Evolutionary conservation across 495 filamentous ascomycete genomes (phyloP).

Genomic region (Daldinia childiae): DNA sequence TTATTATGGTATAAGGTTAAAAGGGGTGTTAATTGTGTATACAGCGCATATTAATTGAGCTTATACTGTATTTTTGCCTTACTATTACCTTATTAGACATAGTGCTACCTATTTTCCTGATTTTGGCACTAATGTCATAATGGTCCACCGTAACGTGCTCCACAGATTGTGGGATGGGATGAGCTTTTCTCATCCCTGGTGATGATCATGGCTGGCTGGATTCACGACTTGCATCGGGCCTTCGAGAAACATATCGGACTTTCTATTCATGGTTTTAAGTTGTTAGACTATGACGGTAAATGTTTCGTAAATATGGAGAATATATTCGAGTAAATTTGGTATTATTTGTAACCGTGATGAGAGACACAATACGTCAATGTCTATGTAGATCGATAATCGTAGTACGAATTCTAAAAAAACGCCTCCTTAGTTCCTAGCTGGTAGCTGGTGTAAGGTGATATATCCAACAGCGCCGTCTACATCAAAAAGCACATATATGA

Average conservation of each 20-base stretch:
- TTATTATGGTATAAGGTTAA: too few relatives aligned
- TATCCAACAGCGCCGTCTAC: constrained; percentile 25
- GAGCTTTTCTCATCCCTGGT: neutral
- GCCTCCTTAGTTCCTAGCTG: neutral
- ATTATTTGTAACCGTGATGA: neutral
- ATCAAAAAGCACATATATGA: neutral
- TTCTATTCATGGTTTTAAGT: neutral
- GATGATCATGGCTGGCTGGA: neutral
- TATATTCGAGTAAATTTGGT: neutral
- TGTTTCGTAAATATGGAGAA: neutral
- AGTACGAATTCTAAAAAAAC: neutral
- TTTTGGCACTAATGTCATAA: too few relatives aligned
- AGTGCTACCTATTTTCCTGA: too few relatives aligned
- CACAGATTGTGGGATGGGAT: neutral
- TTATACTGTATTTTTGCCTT: too few relatives aligned
- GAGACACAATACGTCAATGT: neutral
- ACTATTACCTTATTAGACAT: too few relatives aligned
- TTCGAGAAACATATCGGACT: neutral
- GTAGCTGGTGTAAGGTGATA: constrained; percentile 8
- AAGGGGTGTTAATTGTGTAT: too few relatives aligned
- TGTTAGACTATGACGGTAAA: neutral
- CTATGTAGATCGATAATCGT: constrained; percentile 2
- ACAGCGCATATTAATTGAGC: too few relatives aligned
- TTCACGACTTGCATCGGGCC: neutral
- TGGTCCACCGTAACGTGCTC: too few relatives aligned